A percentile compares a stretch with the other conserved stretches of the same genome.
phyloP scores from a whole-genome alignment of 2,329 filamentous ascomycete species.

The Cytospora leucostoma region DNA sequence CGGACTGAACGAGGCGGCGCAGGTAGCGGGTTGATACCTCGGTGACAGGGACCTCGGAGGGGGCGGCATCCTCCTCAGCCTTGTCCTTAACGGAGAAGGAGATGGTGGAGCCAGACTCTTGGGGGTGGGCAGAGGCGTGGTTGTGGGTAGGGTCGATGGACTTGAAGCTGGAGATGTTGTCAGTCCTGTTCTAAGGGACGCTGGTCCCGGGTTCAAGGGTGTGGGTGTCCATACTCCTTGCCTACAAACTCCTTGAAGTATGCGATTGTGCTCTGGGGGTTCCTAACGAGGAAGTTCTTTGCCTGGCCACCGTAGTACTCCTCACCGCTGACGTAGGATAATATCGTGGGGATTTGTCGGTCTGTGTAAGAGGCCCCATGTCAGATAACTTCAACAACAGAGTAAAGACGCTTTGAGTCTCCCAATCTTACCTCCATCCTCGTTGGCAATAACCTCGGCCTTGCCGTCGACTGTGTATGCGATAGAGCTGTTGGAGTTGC shows the following conservation, averaged over 20 bases:
- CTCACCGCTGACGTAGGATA: conserved; percentile 94
- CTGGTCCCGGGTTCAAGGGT: not conserved
- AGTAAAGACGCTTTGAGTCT: not conserved
- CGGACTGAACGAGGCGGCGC: conserved; percentile 76
- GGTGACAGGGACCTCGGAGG: conserved; percentile 71
- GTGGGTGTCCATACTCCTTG: conserved; percentile 69
- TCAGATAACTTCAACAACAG: not conserved
- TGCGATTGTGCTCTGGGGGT: conserved; percentile 88
- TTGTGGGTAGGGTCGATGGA: conserved; percentile 94
- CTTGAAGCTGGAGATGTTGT: conserved; percentile 66
- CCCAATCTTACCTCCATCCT: conserved; percentile 79
- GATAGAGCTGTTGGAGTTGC: conserved; percentile 98
- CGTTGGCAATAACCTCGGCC: conserved; percentile 97
- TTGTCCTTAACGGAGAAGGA: conserved; percentile 85
- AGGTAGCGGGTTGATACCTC: conserved; percentile 86
- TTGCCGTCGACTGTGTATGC: conserved; percentile 92
- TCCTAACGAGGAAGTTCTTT: conserved; percentile 89
- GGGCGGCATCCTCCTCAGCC: conserved; percentile 55
- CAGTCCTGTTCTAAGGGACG: conserved; percentile 20
- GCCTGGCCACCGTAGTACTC: conserved; percentile 96
- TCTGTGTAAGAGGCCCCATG: conserved; percentile 55
- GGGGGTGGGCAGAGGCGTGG: conserved; percentile 89
- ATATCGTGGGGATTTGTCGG: conserved; percentile 90
- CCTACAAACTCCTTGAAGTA: conserved; percentile 96
- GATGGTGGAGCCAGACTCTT: conserved; percentile 70